Base-by-base conservation (phyloP, 805 yeast species). In the Myxozyma neotropica region DNA sequence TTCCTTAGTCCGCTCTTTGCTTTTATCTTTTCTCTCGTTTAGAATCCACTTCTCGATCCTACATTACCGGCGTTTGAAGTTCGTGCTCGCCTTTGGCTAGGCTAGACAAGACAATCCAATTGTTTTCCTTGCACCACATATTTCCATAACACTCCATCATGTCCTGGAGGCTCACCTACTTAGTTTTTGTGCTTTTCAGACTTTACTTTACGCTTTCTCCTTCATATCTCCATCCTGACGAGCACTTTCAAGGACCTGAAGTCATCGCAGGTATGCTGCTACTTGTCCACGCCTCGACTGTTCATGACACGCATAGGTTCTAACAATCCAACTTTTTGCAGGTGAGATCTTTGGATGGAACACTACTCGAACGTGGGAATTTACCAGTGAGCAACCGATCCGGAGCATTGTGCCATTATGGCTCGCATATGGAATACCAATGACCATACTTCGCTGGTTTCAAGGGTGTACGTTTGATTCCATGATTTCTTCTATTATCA, bases 171-270 rank as follows among this genome's bases (percentile, higher is more conserved):
- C 64, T 59, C 27, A 47, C 58, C 3, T 62, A 62, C 40, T 56
- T 62, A 29, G 31, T 46, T 12, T 54, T 63, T 27, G 54, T 66
- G 39, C 27, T 60, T 29, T 51, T 82, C 27, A 71, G 89, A 53
- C 73, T 87, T 23, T 74, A 81, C 26, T 75, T 89, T 46, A 84
- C 88, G 0, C 70, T 88, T 1, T 83, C 87, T 56, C 80, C 87
- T 31, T 89, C 97, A 0, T 94, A 95, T 70, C 85, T 94, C 49
- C 99, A 95, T 67, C 99, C 99, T 0, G 99, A 94, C 77, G 99
- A 94, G 75, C 97, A 92, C 72, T 89, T 89, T 71, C 99, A 95
- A 72, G 82, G 86, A n/a, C 81, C 95, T 49, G 95, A 91, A 71
- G 86, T 87, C 0, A 69, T 93, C 24, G 78, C 85, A 12, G 71